Conservation (phyloP, 1,139 yeast genomes). For the Scheffersomyces quercinus region DNA sequence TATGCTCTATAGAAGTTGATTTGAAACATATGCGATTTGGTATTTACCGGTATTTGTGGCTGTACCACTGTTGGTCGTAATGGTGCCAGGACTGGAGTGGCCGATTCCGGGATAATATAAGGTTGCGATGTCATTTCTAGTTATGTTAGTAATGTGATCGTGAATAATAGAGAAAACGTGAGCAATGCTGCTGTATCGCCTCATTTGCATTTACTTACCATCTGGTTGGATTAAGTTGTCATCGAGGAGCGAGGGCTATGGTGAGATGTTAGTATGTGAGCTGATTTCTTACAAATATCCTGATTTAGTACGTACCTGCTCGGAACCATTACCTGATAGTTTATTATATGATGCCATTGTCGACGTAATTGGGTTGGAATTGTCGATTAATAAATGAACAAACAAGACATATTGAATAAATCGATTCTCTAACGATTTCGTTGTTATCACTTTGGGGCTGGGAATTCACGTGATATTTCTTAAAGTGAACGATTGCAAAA, state of each 20-base stretch:
- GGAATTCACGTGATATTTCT: too few species aligned
- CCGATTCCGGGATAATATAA: neutral
- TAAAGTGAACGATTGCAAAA: too few species aligned
- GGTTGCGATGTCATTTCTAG: neutral
- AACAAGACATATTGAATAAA: too few species aligned
- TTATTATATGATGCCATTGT: too few species aligned
- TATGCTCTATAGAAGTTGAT: conserved; percentile 56
- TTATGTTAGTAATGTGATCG: neutral
- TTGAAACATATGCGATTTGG: conserved; percentile 50
- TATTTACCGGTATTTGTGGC: conserved; percentile 19
- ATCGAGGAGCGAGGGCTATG: conserved; percentile 10
- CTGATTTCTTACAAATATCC: too few species aligned
- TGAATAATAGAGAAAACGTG: neutral
- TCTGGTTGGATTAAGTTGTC: conserved; percentile 19
- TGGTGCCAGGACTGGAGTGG: conserved; percentile 2
- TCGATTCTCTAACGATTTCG: too few species aligned
- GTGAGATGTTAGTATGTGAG: too few species aligned
- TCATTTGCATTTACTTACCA: conserved; percentile 14
- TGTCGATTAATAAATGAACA: too few species aligned
- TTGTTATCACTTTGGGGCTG: too few species aligned
- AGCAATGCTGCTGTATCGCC: neutral
- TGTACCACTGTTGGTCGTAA: conserved; percentile 16
- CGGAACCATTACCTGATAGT: too few species aligned
- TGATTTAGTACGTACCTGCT: too few species aligned
- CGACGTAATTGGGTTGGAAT: too few species aligned